Evolutionary conservation across 306 rosid genomes (phyloP).

Genomic region (Casuarina cunninghamiana): DNA sequence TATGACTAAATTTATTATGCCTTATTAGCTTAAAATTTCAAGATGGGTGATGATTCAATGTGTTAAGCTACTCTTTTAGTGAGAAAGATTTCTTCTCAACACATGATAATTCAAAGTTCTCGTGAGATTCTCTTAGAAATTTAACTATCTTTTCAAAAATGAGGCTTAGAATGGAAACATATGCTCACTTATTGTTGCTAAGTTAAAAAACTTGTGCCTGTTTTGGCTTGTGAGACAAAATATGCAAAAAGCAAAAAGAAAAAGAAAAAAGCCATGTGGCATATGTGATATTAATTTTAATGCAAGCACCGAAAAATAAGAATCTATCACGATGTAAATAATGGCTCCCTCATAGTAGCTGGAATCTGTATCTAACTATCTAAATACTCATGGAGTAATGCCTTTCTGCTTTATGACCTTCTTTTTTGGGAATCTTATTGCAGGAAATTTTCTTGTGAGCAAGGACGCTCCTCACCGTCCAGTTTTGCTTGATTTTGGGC

Average conservation of each 20-base stretch:
- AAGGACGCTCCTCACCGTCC: conserved; percentile 94
- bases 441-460: conserved; percentile 98
- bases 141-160: background rate
- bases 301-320: background rate
- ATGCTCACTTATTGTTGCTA: background rate
- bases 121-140: background rate
- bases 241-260: background rate
- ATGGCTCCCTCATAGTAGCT: background rate
- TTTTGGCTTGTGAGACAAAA: background rate
- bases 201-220: background rate
- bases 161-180: background rate
- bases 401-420: conserved; percentile 14
- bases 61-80: background rate
- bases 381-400: conserved; percentile 18
- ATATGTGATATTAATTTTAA: background rate
- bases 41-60: no score
- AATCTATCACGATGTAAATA: background rate
- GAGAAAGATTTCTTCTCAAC: background rate
- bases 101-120: background rate
- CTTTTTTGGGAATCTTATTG: conserved; percentile 21
- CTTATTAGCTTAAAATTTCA: no score
- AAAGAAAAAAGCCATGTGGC: background rate
- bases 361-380: conserved; percentile 5
- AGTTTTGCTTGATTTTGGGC: conserved; percentile 96
- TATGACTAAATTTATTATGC: no score